Percentiles rank a stretch among this genome's conserved stretches.
Evolutionary conservation across 768 basidiomycete species (phyloP).

Genomic region (Sarcomyxa edulis): DNA sequence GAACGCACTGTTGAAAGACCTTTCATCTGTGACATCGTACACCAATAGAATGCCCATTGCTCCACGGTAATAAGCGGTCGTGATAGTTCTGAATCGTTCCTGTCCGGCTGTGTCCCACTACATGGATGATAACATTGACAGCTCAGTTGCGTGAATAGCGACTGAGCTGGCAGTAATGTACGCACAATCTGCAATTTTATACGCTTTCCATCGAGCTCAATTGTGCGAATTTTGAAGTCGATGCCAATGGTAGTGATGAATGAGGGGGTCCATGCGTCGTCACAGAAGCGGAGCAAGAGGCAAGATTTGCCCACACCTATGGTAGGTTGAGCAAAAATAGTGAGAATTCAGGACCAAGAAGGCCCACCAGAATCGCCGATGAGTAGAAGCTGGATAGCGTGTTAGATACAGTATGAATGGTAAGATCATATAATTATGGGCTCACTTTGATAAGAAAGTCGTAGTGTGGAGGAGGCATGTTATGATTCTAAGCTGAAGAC

Average conservation of each 20-base stretch:
- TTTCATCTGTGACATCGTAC: constrained; percentile 96
- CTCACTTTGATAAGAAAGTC: constrained; percentile 93
- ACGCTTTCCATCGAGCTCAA: constrained; percentile 95
- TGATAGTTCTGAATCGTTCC: constrained; percentile 98
- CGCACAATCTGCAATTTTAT: constrained; percentile 98
- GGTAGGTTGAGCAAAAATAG: constrained; percentile 3
- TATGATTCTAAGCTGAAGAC: constrained; percentile 10
- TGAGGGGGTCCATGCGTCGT: constrained; percentile 98
- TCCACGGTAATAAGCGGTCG: constrained; percentile 97
- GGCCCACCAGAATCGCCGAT: constrained; percentile 89
- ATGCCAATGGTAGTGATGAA: constrained; percentile 99
- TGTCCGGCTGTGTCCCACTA: constrained; percentile 99
- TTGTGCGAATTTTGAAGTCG: constrained; percentile 99
- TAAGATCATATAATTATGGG: neutral
- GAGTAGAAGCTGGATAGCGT: constrained; percentile 67
- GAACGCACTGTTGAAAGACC: constrained; percentile 91
- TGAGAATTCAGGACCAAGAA: constrained; percentile 5
- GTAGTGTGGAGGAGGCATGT: constrained; percentile 90
- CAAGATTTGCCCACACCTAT: constrained; percentile 95
- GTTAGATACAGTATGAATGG: constrained; percentile 7
- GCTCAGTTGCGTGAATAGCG: neutral
- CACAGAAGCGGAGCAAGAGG: constrained; percentile 93
- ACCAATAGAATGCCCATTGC: constrained; percentile 98
- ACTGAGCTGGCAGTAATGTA: constrained; percentile 13
- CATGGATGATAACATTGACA: constrained; percentile 4